phyloP scores from a whole-genome alignment of 208 protist species.

The Leptomonas pyrrhocoris region DNA sequence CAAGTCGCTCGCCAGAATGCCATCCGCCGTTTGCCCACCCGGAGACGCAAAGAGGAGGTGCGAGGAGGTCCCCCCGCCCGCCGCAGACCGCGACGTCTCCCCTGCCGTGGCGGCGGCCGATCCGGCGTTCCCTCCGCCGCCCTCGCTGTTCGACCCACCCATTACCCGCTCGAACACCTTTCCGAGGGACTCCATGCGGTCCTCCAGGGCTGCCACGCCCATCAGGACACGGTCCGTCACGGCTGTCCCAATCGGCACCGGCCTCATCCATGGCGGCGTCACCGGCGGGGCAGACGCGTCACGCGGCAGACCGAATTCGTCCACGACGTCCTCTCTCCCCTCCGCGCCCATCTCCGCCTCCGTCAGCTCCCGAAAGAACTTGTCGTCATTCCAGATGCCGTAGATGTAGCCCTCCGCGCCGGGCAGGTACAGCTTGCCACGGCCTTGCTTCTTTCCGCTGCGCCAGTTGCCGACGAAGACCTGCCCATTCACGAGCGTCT shows the following conservation, averaged over 20 bases:
- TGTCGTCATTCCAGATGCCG: slow-evolving; percentile 72
- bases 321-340: slow-evolving; percentile 35
- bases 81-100: background rate
- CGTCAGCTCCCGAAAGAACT: slow-evolving; percentile 73
- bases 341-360: slow-evolving; percentile 43
- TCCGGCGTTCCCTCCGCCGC: background rate
- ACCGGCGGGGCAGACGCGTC: slow-evolving; percentile 18
- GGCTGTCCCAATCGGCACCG: background rate
- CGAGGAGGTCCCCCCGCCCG: background rate
- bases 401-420: slow-evolving; percentile 47
- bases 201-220: slow-evolving; percentile 52
- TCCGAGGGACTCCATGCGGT: slow-evolving; percentile 60
- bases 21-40: slow-evolving; percentile 3
- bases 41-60: slow-evolving; percentile 8
- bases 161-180: slow-evolving; percentile 46
- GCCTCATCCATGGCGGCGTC: slow-evolving; percentile 9
- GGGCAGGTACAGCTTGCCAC: slow-evolving; percentile 59
- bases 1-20: slow-evolving; percentile 1
- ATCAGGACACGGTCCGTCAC: slow-evolving; percentile 36
- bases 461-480: slow-evolving; percentile 73
- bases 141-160: slow-evolving; percentile 11
- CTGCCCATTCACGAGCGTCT: slow-evolving; percentile 65
- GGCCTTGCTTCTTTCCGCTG: slow-evolving; percentile 63
- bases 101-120: background rate
- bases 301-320: slow-evolving; percentile 35